Conservation (phyloP, 140 eudicot species). For the Ambrosia hybrid region DNA sequence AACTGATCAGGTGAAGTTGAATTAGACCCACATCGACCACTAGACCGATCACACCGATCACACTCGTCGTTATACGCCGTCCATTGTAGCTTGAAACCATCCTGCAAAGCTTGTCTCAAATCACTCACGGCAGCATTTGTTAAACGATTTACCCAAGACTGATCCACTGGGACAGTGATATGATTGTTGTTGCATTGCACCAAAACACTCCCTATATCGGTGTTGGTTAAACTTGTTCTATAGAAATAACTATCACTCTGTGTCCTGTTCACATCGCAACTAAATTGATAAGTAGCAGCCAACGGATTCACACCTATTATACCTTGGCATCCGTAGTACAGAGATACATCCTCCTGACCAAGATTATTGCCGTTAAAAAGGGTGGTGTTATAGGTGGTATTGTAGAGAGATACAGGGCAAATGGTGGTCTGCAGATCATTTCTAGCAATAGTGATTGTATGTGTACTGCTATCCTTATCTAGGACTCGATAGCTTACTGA, state of each 20-base stretch:
- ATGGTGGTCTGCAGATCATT: slow-evolving; percentile 32
- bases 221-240: not conserved
- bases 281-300: not conserved
- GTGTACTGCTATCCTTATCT: not conserved
- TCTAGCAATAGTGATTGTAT: slow-evolving; percentile 39
- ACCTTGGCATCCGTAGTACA: slow-evolving; percentile 36
- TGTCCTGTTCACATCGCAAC: slow-evolving; percentile 12
- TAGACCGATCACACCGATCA: slow-evolving; percentile 27
- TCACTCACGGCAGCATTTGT: too few relatives aligned
- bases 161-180: slow-evolving; percentile 42
- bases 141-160: not conserved
- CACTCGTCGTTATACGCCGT: slow-evolving; percentile 33
- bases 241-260: slow-evolving; percentile 20
- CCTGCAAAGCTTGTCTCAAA: not conserved
- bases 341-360: slow-evolving; percentile 33
- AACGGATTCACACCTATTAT: not conserved
- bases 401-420: slow-evolving; percentile 28
- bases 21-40: slow-evolving; percentile 54
- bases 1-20: slow-evolving; percentile 18
- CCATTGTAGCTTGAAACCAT: slow-evolving; percentile 54
- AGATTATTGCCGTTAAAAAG: slow-evolving; percentile 28
- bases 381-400: slow-evolving; percentile 35
- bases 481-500: slow-evolving; percentile 39
- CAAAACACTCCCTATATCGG: not conserved
- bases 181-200: slow-evolving; percentile 11